Conservation (phyloP, 148 eudicot genomes). For the Gaultheria prostrata region DNA sequence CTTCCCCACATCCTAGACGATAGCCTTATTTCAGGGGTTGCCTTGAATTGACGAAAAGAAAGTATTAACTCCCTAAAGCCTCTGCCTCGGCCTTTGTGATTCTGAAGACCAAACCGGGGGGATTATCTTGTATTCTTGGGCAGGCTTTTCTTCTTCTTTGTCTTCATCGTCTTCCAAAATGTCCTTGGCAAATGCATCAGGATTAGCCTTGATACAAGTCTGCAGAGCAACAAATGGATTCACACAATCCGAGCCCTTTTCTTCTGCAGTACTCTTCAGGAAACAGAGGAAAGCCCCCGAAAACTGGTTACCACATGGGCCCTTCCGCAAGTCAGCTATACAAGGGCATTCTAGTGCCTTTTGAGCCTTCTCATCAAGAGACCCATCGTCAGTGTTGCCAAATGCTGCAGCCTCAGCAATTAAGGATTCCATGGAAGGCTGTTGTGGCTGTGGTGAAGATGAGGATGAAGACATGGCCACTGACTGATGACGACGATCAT, state of each 20-base stretch:
- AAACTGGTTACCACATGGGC: slow-evolving; percentile 80
- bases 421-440: slow-evolving; percentile 52
- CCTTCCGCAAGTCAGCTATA: slow-evolving; percentile 67
- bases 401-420: slow-evolving; percentile 77
- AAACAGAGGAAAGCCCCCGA: slow-evolving; percentile 90
- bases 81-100: slow-evolving; percentile 40
- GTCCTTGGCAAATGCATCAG: slow-evolving; percentile 76
- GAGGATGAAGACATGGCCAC: slow-evolving; percentile 8
- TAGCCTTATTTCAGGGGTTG: background rate
- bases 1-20: background rate
- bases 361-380: slow-evolving; percentile 70
- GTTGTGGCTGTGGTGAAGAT: slow-evolving; percentile 19
- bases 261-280: slow-evolving; percentile 84
- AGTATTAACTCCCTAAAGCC: slow-evolving; percentile 32
- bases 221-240: slow-evolving; percentile 81
- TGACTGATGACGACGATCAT: slow-evolving; percentile 10
- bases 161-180: slow-evolving; percentile 50
- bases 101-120: slow-evolving; percentile 77
- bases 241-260: slow-evolving; percentile 95
- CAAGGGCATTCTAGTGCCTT: slow-evolving; percentile 93
- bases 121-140: slow-evolving; percentile 41
- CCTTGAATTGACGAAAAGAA: background rate
- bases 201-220: slow-evolving; percentile 70
- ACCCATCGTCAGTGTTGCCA: slow-evolving; percentile 57
- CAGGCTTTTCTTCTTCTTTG: slow-evolving; percentile 36